Evolutionary conservation across 2,329 filamentous ascomycete species (phyloP).

Genomic region (Xylaria arbuscula): DNA sequence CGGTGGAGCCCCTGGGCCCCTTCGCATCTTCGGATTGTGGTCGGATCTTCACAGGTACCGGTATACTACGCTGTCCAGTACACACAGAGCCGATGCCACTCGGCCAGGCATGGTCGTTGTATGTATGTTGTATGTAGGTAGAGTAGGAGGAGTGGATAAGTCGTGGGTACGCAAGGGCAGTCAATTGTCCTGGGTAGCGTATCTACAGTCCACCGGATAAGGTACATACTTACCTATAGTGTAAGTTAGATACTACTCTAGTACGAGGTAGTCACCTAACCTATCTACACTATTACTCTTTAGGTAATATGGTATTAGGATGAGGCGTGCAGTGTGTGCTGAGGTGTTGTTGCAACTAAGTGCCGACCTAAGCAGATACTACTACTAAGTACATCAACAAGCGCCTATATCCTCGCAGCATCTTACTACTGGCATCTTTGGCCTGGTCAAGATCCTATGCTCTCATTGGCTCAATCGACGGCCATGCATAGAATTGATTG

Average conservation of each 20-base stretch:
- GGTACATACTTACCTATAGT: neutral
- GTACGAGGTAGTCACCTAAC: no score
- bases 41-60: neutral
- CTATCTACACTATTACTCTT: no score
- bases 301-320: neutral
- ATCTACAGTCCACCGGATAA: constrained; percentile 10
- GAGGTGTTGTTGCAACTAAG: constrained; percentile 19
- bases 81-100: constrained; percentile 14
- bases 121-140: no score
- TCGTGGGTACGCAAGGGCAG: constrained; percentile 15
- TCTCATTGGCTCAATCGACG: constrained; percentile 22
- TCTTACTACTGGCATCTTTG: constrained; percentile 19
- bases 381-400: neutral
- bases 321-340: constrained; percentile 1
- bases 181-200: neutral
- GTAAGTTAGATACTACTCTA: neutral
- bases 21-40: constrained; percentile 27
- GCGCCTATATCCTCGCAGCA: constrained; percentile 1
- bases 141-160: constrained; percentile 8
- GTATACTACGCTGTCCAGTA: neutral
- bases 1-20: constrained; percentile 27
- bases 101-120: constrained; percentile 10
- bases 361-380: constrained; percentile 1
- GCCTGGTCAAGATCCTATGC: neutral
- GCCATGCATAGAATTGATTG: constrained; percentile 9